Percentiles rank a stretch among this genome's conserved stretches.
Evolutionary conservation across 2,329 filamentous ascomycete genomes (phyloP).

Genomic region (Arthrocladium fulminans): DNA sequence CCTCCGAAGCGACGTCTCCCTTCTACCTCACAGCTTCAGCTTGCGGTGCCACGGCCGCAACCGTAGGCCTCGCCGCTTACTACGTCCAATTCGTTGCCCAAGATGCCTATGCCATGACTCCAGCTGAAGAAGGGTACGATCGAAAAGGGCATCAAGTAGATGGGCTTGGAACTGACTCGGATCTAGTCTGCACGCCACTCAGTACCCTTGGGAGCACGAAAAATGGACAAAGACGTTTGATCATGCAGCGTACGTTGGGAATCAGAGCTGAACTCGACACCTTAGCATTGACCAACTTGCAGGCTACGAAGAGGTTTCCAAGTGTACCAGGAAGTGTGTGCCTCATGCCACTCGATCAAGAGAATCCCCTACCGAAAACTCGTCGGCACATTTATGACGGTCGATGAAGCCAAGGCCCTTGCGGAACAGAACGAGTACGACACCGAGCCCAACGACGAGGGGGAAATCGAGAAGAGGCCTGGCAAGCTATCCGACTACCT

Average conservation of each 20-base stretch:
- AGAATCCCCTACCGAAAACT: constrained; percentile 89
- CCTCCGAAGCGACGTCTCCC: constrained; percentile 61
- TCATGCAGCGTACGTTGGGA: constrained; percentile 72
- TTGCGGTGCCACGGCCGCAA: constrained; percentile 74
- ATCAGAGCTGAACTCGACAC: background rate
- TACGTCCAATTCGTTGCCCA: constrained; percentile 95
- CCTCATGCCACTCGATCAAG: constrained; percentile 91
- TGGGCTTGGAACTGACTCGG: constrained; percentile 24
- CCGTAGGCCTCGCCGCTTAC: constrained; percentile 85
- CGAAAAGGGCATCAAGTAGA: constrained; percentile 24
- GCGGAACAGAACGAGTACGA: constrained; percentile 99
- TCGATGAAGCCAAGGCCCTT: constrained; percentile 94
- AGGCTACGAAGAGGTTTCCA: constrained; percentile 98
- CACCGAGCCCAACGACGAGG: constrained; percentile 93
- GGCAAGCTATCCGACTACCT: constrained; percentile 99
- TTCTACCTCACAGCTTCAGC: constrained; percentile 80
- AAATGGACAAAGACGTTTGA: constrained; percentile 94
- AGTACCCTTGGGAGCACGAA: constrained; percentile 92
- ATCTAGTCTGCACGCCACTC: constrained; percentile 74
- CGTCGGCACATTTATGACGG: constrained; percentile 85
- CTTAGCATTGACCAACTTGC: constrained; percentile 22
- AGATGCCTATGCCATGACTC: constrained; percentile 78
- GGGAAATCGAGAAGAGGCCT: constrained; percentile 94
- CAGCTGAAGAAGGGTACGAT: constrained; percentile 93
- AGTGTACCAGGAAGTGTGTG: constrained; percentile 97